Evolutionary conservation across 352 stramenopile species (phyloP).

Genomic region (Chrysophaeum taylorii): DNA sequence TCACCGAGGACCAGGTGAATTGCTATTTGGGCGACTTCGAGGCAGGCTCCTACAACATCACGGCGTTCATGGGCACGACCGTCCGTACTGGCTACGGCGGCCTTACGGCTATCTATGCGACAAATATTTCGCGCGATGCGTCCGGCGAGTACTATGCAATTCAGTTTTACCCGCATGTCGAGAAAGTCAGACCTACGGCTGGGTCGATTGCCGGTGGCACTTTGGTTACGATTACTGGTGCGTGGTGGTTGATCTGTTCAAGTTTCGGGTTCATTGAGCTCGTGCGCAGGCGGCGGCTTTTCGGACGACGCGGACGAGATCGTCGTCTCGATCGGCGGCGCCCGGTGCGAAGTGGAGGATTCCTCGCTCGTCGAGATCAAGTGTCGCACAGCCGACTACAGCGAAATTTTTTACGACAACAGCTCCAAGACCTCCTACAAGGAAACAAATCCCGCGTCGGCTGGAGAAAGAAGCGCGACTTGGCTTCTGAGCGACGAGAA

Average conservation of each 20-base stretch:
- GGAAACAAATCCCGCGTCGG: no score
- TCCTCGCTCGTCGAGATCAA: slow-evolving; percentile 17
- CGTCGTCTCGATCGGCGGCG: slow-evolving; percentile 10
- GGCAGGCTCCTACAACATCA: slow-evolving; percentile 19
- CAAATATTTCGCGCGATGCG: slow-evolving; percentile 1
- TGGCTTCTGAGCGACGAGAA: no score
- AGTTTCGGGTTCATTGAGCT: background rate
- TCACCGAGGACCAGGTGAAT: slow-evolving; percentile 13
- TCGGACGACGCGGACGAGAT: slow-evolving; percentile 4
- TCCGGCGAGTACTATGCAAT: slow-evolving; percentile 14
- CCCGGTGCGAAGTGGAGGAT: slow-evolving; percentile 3
- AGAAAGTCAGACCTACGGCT: background rate
- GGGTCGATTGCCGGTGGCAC: slow-evolving; percentile 21
- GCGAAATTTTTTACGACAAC: no score
- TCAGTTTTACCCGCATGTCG: slow-evolving; percentile 24
- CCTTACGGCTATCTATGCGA: background rate
- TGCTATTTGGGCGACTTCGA: slow-evolving; percentile 23
- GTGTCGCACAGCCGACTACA: slow-evolving; percentile 14
- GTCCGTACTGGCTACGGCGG: background rate
- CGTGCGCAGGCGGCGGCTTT: slow-evolving; percentile 6
- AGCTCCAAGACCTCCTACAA: no score
- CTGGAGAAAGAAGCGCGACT: no score
- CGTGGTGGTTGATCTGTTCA: background rate
- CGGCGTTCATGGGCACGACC: background rate
- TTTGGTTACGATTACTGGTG: slow-evolving; percentile 20